Percentiles rank a stretch among this genome's conserved stretches.
These are phyloP conservation scores for Heterobasidion parviporum DNA, from an alignment of 1,284 basidiomycete genomes.

Conservation along the genomic window DNA sequence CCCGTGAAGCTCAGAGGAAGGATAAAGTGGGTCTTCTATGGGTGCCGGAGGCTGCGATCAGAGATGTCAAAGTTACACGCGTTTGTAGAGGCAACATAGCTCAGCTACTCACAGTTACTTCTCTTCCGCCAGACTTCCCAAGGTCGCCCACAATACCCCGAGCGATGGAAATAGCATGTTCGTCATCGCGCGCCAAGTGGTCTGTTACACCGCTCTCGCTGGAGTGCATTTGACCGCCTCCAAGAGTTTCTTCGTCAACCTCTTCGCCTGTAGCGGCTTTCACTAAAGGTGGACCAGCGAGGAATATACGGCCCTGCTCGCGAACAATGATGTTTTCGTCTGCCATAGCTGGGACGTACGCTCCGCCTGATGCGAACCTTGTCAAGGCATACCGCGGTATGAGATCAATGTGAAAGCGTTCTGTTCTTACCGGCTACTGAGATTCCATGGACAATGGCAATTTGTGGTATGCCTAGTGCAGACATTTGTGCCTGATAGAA, in stretches of 20 bases:
- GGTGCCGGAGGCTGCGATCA: constrained; percentile 42
- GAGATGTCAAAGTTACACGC: not conserved
- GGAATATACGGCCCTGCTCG: constrained; percentile 90
- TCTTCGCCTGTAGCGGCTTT: constrained; percentile 93
- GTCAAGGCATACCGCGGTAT: constrained; percentile 22
- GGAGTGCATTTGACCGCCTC: constrained; percentile 92
- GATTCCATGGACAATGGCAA: constrained; percentile 91
- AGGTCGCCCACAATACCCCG: constrained; percentile 78
- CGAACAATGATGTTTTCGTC: constrained; percentile 94
- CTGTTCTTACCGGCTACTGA: constrained; percentile 65
- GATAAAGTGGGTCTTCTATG: constrained; percentile 74
- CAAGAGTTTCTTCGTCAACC: constrained; percentile 88
- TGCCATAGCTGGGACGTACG: constrained; percentile 94
- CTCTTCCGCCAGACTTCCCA: constrained; percentile 47
- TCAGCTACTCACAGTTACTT: constrained; percentile 38
- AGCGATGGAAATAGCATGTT: constrained; percentile 82
- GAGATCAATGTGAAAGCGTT: constrained; percentile 1
- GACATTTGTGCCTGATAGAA: constrained; percentile 78
- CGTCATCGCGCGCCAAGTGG: constrained; percentile 83
- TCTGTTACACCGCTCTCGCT: constrained; percentile 92
- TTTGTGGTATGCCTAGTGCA: constrained; percentile 83
- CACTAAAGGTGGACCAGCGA: constrained; percentile 93
- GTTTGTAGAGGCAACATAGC: not conserved
- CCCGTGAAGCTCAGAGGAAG: constrained; percentile 76
- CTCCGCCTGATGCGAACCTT: constrained; percentile 54